Base-by-base conservation (phyloP, 164 flowering plant genomes). In the Stephania cephalantha region DNA sequence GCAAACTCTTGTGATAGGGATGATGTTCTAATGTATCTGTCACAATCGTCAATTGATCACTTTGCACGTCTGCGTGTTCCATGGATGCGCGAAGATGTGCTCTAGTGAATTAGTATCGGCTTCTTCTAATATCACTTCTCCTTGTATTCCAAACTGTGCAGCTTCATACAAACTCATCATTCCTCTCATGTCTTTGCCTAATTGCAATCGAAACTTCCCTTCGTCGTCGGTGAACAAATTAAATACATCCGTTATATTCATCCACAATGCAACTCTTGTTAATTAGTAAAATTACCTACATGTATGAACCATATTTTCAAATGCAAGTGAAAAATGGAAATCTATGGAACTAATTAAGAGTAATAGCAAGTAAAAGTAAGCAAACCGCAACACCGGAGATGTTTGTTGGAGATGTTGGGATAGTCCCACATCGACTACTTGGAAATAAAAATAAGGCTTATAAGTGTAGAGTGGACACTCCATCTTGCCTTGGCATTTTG, bases 51-150 rank as follows among this genome's bases (percentile, higher is more conserved):
- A 83, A 84, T 10, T 70, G 73, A 42, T 55, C 18, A 11, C 5
- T 7, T 4, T 53, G 52, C 7, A 7, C 10, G 1, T 48, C 3
- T 48, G 7, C 9, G 11, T 71, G 46, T 2, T 77, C 80, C 8
- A 71, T 31, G n/a, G 35, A 17, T 25, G 76, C 80, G 31, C 55
- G 71, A 11, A 88, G 88, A 30, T 75, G 50, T 20, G 76, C 71
- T 5, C 73, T 31, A 9, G 85, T 75, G 18, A 86, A 86, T n/a
- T n/a, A 0, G 73, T 58, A 46, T 53, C 70, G 15, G 87, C 89
- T 77, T 88, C 84, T 12, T 88, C 87, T 3, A 90, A 84, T 31
- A 81, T 73, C 13, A 79, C 69, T 73, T 90, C 95, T 31, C 89
- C 92, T 53, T 78, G 74, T 11, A 76, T 48, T 22, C 80, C 75